Evolutionary conservation across 768 basidiomycete genomes (phyloP).

Genomic region (Hirschioporus abietinus): DNA sequence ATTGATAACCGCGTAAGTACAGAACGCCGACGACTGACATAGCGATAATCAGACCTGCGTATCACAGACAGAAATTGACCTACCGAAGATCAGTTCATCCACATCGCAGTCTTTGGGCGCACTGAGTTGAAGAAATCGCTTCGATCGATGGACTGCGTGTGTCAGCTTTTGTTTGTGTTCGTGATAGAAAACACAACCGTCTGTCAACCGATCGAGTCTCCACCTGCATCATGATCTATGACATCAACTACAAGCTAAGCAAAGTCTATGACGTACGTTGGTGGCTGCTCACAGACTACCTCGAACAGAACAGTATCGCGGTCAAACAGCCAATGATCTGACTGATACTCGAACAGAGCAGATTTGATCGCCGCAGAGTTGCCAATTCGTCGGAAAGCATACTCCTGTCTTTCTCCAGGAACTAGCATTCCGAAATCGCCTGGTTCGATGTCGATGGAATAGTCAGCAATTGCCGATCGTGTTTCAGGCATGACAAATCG

Average conservation of each 20-base stretch:
- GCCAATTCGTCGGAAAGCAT: background rate
- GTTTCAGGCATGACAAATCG: background rate
- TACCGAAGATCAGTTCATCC: background rate
- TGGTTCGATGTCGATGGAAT: background rate
- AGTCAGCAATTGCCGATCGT: background rate
- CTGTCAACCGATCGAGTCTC: background rate
- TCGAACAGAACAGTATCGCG: background rate
- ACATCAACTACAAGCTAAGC: background rate
- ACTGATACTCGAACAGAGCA: background rate
- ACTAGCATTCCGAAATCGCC: background rate
- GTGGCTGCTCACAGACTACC: background rate
- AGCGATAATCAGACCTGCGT: background rate
- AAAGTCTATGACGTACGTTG: background rate
- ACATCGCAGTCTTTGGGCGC: background rate
- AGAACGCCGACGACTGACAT: background rate
- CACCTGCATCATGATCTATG: background rate
- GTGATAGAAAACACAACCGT: background rate
- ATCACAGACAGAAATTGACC: background rate
- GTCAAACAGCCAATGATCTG: background rate
- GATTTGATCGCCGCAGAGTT: background rate
- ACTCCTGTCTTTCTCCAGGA: background rate
- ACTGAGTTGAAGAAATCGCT: background rate
- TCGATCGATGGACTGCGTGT: background rate
- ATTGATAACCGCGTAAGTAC: background rate
- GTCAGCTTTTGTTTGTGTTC: background rate